Evolutionary conservation across 2,329 filamentous ascomycete species (phyloP).

Genomic region (Botrytis medusae): DNA sequence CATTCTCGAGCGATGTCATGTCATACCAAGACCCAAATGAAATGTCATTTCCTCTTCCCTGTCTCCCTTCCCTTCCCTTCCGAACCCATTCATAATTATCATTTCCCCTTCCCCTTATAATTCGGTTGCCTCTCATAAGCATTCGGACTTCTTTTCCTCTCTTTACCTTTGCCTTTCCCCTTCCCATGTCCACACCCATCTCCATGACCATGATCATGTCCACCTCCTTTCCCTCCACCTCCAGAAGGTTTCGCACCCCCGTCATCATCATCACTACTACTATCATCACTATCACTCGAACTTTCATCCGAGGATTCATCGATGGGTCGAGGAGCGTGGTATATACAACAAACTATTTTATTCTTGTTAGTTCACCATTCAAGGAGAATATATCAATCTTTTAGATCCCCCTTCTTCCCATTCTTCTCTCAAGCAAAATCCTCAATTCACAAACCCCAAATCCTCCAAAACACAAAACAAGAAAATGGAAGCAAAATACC

Average conservation of each 20-base stretch:
- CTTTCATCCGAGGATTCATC: conserved; percentile 79
- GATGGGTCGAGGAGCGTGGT: conserved; percentile 78
- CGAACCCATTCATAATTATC: neutral
- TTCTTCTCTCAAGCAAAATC: neutral
- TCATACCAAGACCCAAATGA: neutral
- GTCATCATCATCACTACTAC: conserved; percentile 43
- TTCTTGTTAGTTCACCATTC: neutral
- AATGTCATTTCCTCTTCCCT: neutral
- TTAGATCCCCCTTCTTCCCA: neutral
- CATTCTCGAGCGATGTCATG: neutral
- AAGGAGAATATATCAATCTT: neutral
- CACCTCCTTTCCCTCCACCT: conserved; percentile 32
- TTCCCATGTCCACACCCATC: conserved; percentile 39
- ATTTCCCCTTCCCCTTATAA: conserved; percentile 43
- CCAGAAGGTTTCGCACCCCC: conserved; percentile 45
- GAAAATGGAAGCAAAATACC: conserved; percentile 50
- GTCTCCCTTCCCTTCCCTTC: neutral
- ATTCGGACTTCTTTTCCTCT: conserved; percentile 67
- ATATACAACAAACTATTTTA: conserved; percentile 90
- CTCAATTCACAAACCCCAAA: neutral
- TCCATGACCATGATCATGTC: conserved; percentile 34
- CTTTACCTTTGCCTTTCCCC: conserved; percentile 38
- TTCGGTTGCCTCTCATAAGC: conserved; percentile 77
- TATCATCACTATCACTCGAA: conserved; percentile 56
- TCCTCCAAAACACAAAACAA: neutral